Conservation (phyloP, 345 rosid genomes). For the Rhodomyrtus tomentosa region DNA sequence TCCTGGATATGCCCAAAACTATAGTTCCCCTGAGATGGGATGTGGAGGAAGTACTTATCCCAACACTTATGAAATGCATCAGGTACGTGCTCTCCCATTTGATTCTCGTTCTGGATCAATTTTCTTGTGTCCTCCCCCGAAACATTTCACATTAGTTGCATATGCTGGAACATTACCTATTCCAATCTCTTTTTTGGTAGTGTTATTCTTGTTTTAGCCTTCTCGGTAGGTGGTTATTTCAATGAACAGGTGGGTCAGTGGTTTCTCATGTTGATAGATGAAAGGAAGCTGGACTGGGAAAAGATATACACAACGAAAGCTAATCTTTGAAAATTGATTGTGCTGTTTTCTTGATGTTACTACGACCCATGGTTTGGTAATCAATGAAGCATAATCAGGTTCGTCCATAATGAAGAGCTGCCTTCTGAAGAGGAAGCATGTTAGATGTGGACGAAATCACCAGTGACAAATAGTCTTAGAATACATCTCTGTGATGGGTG, state of each 20-base stretch:
- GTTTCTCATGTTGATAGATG: not conserved
- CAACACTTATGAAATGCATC: slow-evolving; percentile 30
- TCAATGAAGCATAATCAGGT: not conserved
- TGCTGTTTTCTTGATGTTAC: not conserved
- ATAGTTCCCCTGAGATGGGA: slow-evolving; percentile 24
- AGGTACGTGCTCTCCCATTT: slow-evolving; percentile 19
- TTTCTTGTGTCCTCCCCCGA: not conserved
- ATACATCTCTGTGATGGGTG: not conserved
- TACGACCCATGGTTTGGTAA: not conserved
- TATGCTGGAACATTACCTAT: not conserved
- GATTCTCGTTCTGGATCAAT: not conserved
- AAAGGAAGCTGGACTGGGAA: not conserved
- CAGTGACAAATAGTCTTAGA: not conserved
- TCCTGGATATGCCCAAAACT: slow-evolving; percentile 29
- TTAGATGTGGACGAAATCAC: not conserved
- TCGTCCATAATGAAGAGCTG: not conserved
- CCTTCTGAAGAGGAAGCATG: not conserved
- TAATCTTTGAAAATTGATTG: not conserved
- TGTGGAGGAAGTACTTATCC: slow-evolving; percentile 20
- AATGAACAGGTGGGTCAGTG: not conserved
- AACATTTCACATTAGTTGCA: not conserved
- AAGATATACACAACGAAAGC: not conserved
- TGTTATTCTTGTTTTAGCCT: not conserved
- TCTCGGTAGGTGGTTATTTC: not conserved
- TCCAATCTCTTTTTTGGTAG: not conserved